Evolutionary conservation across 345 rosid genomes (phyloP), one percentile per base, ranked within the genome.

Genomic region (Angophora floribunda): DNA sequence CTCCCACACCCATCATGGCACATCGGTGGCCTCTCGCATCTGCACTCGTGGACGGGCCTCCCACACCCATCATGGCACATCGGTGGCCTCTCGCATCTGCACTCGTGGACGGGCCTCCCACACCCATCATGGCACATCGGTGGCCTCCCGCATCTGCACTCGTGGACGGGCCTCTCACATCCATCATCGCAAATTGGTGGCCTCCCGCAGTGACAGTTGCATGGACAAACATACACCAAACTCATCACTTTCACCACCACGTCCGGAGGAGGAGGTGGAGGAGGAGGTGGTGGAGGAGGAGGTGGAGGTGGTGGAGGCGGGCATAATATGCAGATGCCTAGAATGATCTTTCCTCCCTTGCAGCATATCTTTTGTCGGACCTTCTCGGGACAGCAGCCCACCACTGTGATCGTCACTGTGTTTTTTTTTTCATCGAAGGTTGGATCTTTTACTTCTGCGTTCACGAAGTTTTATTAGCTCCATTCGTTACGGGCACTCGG

Each of bases 321-420:
- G 7, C 6, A 28, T 2, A 13, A 13, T 12, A 13, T 28, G 4
- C 15, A 13, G 36, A 63, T 14, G 65, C 14, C 0, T 1, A 1
- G 0, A 65, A 65, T 30, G 19, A 14, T 1, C 7, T 4, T 0
- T 65, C 41, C 14, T 65, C 78, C 78, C 41, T n/a, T 65, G 78
- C 78, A 14, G 14, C 19, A 65, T n/a, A 65, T 65, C 21, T 65
- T n/a, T 30, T 30, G 78, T 32, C 19, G 78, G 41, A 65, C 78
- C 91, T 89, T 94, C 85, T 97, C 99, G 4, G 98, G 99, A 65
- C 91, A 91, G 89, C 99, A 95, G 79, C 96, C 92, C 21, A 92
- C 95, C 53, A 97, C 99, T 14, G 91, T 97, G 91, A 96, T 92
- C 52, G 85, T 90, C 89, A 95, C 99, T 5, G 89, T 92, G 90